These are phyloP conservation scores for Beta corolliflora DNA, from an alignment of 179 eudicot genomes.

Conservation along the genomic window DNA sequence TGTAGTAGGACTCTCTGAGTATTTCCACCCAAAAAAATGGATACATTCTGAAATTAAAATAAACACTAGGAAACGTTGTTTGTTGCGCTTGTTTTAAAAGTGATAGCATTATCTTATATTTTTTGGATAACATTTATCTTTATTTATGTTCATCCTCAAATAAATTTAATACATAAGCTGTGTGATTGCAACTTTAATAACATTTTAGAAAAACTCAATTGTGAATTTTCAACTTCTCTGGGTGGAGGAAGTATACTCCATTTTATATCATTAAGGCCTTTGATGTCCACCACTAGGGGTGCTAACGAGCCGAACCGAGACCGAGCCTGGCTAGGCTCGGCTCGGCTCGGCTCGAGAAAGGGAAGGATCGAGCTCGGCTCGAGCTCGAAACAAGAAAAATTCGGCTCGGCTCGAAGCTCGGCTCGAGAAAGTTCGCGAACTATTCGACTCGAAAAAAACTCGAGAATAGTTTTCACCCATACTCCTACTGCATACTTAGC, in stretches of 20 bases:
- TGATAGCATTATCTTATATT: not conserved
- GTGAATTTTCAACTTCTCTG: not conserved
- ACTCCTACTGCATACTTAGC: no score
- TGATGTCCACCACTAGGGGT: no score
- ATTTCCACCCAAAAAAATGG: not conserved
- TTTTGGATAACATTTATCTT: not conserved
- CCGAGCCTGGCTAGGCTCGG: no score
- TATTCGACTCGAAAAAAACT: no score
- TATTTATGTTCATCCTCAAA: not conserved
- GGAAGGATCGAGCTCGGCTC: no score
- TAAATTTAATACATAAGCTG: not conserved
- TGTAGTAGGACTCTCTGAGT: not conserved
- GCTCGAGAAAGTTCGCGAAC: no score
- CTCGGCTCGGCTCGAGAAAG: no score
- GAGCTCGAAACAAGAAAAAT: no score
- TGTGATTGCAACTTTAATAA: not conserved
- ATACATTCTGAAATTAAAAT: not conserved
- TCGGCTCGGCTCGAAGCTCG: no score
- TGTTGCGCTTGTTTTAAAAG: not conserved
- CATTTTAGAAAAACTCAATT: not conserved
- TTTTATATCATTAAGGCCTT: not conserved
- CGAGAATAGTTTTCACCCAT: no score
- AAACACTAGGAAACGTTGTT: not conserved
- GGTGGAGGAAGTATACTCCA: not conserved
- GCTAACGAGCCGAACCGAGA: no score